Evolutionary conservation across 2,329 filamentous ascomycete genomes (phyloP), one percentile per base, ranked within the genome.

Genomic region (Beauveria sp.): DNA sequence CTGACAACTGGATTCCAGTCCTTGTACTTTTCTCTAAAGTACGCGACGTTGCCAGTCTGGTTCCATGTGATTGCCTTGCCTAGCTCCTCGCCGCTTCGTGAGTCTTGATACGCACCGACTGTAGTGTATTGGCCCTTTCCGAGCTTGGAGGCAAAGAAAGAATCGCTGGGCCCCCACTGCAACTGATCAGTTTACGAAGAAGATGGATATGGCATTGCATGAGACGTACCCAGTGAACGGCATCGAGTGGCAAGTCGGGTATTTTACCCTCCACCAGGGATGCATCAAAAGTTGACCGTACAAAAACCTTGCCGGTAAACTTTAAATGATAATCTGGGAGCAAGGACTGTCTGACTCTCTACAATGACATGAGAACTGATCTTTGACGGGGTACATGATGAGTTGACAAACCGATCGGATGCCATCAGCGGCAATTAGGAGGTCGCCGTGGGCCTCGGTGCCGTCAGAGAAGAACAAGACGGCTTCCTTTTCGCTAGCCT

Each of bases 351-450:
- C 64, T 60, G 14, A 65, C 62, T 50, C 42, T 46, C 64, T 65
- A 12, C 3, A 24, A 14, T 22, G 1, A 4, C 8, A 10, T 52
- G 1, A 53, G 48, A 14, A 16, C 8, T 7, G 0, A 14, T n/a
- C 1, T 24, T 60, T 8, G n/a, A 51, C 20, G 5, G n/a, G 12
- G 7, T 2, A n/a, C 9, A 4, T 22, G n/a, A 4, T 6, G 34
- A 16, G 5, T 7, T 12, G 70, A 40, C 80, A 72, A 3, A 73
- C 70, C n/a, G 79, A 82, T 67, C 79, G 77, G 49, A 83, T 77
- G 58, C 81, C 81, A 66, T 83, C 80, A 3, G 79, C 77, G 9
- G 79, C 80, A 24, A 83, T 74, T 42, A 83, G 65, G 26, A 82
- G 68, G 64, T 83, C 79, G 1, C 77, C 79, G 0, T 69, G 67